Evolutionary conservation across 2,329 filamentous ascomycete species (phyloP).

Genomic region (Talaromyces sp.): DNA sequence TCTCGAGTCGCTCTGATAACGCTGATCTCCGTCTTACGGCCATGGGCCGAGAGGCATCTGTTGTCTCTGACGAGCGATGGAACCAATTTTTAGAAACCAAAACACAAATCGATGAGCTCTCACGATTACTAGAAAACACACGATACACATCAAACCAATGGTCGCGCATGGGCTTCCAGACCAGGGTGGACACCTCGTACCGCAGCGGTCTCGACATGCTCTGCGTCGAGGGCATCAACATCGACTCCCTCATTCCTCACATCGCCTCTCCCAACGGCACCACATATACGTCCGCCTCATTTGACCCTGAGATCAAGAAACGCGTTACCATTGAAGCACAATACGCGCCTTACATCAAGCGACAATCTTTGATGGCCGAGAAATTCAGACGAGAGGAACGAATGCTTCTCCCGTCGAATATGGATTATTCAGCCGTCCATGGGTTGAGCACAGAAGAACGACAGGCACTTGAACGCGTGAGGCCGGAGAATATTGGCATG

Average conservation of each 20-base stretch:
- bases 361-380: slow-evolving; percentile 65
- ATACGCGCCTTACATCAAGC: slow-evolving; percentile 81
- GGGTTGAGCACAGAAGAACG: slow-evolving; percentile 80
- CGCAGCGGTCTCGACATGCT: slow-evolving; percentile 78
- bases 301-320: slow-evolving; percentile 55
- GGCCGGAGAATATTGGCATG: slow-evolving; percentile 84
- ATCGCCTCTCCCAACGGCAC: slow-evolving; percentile 41
- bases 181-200: slow-evolving; percentile 62
- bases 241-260: slow-evolving; percentile 56
- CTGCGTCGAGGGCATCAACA: slow-evolving; percentile 59
- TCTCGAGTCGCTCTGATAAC: slow-evolving; percentile 89
- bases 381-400: slow-evolving; percentile 73
- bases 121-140: slow-evolving; percentile 56
- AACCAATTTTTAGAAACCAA: slow-evolving; percentile 62
- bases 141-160: slow-evolving; percentile 62
- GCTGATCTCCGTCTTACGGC: slow-evolving; percentile 82
- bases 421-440: slow-evolving; percentile 71
- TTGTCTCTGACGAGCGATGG: slow-evolving; percentile 81
- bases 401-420: slow-evolving; percentile 65
- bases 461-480: slow-evolving; percentile 63
- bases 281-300: slow-evolving; percentile 49
- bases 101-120: slow-evolving; percentile 65
- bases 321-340: slow-evolving; percentile 77
- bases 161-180: slow-evolving; percentile 65
- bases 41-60: slow-evolving; percentile 70